Base-by-base conservation (phyloP, 108 stramenopile genomes). In the Conticribra guillardii region DNA sequence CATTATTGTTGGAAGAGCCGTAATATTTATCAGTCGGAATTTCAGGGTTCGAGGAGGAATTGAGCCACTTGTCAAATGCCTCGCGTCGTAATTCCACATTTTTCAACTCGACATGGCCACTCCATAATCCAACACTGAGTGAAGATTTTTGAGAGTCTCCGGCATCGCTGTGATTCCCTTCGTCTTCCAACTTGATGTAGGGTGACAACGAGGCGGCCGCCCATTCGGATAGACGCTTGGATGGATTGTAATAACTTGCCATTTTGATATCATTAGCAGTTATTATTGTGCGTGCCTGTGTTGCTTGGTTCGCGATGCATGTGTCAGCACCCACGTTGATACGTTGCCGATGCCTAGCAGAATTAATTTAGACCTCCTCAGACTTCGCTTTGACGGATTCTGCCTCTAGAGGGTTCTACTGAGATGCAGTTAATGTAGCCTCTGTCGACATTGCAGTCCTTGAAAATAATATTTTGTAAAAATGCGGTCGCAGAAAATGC, bases 61-160 rank as follows among this genome's bases (percentile, higher is more conserved):
- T 77, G 7, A 77, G 69, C 63, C 56, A 77, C 23, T 70, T 47
- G 22, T 77, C 76, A 44, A 77, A 58, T 47, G 76, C 76, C 28
- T 77, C 76, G 0, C 68, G 76, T 3, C 69, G 68, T 23, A 77
- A 34, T 22, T 77, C 57, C 46, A 77, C 76, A 47, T 70, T 70
- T 14, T 69, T 77, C n/a, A 77, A 33, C 30, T 77, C 62, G 23
- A 77, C 57, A 46, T 70, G 30, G 2, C 76, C 76, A 54, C 67
- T 69, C 76, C 76, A 77, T 14, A 77, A 44, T 3, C 69, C 76
- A 21, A 77, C 63, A 56, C 26, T 61, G 19, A 61, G 51, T 33
- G 31, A 37, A 51, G 61, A 52, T 37, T 4, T 52, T 21, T 56
- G 34, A 0, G 44, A 34, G 21, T 61, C 34, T 9, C 31, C 32